Conservation (phyloP, 2,329 filamentous ascomycete genomes). For the Sordariomycetes sp. region DNA sequence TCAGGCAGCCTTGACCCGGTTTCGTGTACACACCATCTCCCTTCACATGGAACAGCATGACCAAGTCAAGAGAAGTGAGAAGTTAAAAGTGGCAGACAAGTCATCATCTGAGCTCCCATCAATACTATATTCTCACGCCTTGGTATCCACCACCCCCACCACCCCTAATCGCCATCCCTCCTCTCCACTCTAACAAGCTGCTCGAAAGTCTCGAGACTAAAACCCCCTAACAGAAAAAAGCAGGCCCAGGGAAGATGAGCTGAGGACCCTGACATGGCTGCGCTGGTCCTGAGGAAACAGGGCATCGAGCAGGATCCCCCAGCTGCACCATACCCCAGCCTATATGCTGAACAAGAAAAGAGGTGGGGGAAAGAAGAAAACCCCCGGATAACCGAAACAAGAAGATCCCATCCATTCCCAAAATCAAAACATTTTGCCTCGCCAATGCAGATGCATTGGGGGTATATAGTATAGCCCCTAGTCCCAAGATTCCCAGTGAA, state of each 20-base stretch:
- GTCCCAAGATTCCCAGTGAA: background rate
- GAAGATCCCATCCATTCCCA: background rate
- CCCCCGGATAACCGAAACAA: background rate
- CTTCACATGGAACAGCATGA: background rate
- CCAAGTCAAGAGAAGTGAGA: background rate
- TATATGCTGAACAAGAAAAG: background rate
- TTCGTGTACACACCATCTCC: background rate
- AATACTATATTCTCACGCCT: background rate
- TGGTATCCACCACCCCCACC: background rate
- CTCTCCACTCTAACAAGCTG: background rate
- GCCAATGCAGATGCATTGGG: background rate
- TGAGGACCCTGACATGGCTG: background rate
- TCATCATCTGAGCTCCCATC: background rate
- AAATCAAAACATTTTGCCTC: background rate
- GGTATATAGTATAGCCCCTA: background rate
- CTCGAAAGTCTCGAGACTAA: background rate
- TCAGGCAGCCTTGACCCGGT: background rate
- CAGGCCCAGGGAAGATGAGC: background rate
- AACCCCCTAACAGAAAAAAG: background rate
- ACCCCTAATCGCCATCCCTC: background rate
- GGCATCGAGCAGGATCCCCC: background rate
- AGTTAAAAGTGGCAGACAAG: constrained; percentile 3
- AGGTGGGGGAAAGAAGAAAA: background rate
- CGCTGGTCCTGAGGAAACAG: background rate
- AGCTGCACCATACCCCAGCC: background rate